A percentile compares a stretch with the other conserved stretches of the same genome.
These are phyloP conservation scores for Dryadomyces sulphureus DNA, from an alignment of 2,329 filamentous ascomycete species.

Conservation along the genomic window DNA sequence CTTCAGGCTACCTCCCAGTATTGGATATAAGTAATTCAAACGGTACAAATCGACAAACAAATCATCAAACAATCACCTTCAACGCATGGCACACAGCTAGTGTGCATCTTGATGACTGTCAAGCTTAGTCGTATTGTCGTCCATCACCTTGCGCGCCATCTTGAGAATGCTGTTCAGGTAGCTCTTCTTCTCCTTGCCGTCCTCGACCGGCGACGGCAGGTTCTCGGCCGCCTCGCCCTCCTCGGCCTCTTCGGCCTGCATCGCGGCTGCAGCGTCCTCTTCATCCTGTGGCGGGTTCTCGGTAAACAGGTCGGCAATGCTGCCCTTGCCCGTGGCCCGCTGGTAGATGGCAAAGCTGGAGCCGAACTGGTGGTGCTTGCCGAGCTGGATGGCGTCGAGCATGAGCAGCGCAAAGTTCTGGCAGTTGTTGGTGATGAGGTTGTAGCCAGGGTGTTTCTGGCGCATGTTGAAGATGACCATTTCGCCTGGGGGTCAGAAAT, in stretches of 20 bases:
- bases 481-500: constrained; percentile 23
- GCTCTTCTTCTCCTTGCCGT: constrained; percentile 9
- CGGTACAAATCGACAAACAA: no score
- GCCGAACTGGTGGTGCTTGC: constrained; percentile 33
- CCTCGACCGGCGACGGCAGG: constrained; percentile 4
- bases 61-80: neutral
- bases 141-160: constrained; percentile 36
- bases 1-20: no score
- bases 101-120: constrained; percentile 21
- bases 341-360: constrained; percentile 39
- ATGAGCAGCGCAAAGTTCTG: constrained; percentile 39
- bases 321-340: constrained; percentile 30
- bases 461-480: constrained; percentile 38
- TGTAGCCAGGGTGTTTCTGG: constrained; percentile 32
- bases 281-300: neutral
- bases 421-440: constrained; percentile 46
- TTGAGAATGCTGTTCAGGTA: constrained; percentile 26
- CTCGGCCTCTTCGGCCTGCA: constrained; percentile 17
- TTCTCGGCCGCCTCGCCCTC: constrained; percentile 13
- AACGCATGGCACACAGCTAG: neutral
- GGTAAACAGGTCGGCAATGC: constrained; percentile 34
- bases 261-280: constrained; percentile 12
- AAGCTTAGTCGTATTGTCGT: constrained; percentile 36
- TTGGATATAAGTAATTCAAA: no score
- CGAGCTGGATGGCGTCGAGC: constrained; percentile 38